Evolutionary conservation across 1,139 yeast species (phyloP).

Genomic region (Geotrichum klebahnii): DNA sequence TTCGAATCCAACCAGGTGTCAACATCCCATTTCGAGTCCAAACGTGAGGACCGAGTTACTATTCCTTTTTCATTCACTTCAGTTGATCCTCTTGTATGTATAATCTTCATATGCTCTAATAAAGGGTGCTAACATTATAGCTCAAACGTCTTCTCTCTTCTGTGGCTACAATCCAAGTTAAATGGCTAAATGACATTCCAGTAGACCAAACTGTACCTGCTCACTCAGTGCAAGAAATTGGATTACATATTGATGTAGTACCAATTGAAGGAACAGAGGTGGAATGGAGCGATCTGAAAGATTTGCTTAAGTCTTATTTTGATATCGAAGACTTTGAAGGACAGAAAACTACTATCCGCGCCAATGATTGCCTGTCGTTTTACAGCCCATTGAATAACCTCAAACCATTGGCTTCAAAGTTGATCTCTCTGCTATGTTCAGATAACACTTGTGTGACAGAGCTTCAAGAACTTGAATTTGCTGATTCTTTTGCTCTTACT

Average conservation of each 20-base stretch:
- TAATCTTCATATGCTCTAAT: not conserved
- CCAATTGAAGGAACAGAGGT: conserved; percentile 5
- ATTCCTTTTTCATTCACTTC: conserved; percentile 24
- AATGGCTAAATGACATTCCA: conserved; percentile 28
- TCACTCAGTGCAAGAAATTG: conserved; percentile 32
- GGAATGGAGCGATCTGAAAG: conserved; percentile 5
- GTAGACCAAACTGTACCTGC: conserved; percentile 30
- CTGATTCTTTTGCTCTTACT: conserved; percentile 29
- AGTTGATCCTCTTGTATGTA: conserved; percentile 14
- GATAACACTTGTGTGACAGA: conserved; percentile 8
- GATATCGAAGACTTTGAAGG: conserved; percentile 8
- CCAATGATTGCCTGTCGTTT: conserved; percentile 28
- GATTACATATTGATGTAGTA: conserved; percentile 31
- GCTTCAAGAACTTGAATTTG: conserved; percentile 21
- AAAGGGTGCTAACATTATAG: not conserved
- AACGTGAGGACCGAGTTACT: conserved; percentile 30
- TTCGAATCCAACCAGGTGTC: conserved; percentile 19
- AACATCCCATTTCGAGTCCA: conserved; percentile 24
- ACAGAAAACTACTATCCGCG: conserved; percentile 6
- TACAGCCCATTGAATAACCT: conserved; percentile 20
- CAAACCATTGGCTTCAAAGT: conserved; percentile 3
- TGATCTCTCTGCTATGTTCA: conserved; percentile 4
- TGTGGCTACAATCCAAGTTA: conserved; percentile 26
- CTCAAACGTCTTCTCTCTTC: conserved; percentile 14
- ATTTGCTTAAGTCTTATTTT: conserved; percentile 13